Base-by-base conservation (phyloP, 805 yeast genomes). In the Starmera quercuum region DNA sequence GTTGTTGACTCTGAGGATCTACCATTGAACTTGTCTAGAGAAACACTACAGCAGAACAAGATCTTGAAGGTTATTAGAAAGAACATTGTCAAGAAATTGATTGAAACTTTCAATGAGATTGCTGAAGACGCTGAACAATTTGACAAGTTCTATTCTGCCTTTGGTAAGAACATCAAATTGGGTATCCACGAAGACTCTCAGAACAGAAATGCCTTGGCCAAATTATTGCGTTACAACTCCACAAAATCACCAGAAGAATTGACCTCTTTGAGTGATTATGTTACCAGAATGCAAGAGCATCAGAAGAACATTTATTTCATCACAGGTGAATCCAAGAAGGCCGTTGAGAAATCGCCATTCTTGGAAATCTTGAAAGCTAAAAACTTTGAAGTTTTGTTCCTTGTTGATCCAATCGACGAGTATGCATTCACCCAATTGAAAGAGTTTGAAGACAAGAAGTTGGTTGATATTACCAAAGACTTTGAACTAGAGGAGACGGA, bases 11-110 rank as follows among this genome's bases (percentile, higher is more conserved):
- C 97, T 53, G 97, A 92, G 75, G 99, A 92, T 71, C 76, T 92
- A 68, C 99, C 99, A 68, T 82, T 92, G 69, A 92, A 92, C 90
- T 78, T 92, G 73, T 92, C 98, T 55, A 90, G 99, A 84, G 99
- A 92, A 74, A 83, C 94, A 83, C 78, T 92, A 63, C 99, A 92
- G 74, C 99, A 92, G 74, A 92, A 92, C 86, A 92, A 92, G 85
- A 92, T 92, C 68, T 78, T 92, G 71, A 92, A 92, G 83, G 98
- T 92, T 47, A 92, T 92, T 64, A 87, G 94, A 77, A 92, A 92
- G 90, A 92, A 92, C 79, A 83, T 92, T 59, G 94, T 92, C 66
- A 92, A 92, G 88, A 90, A 92, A 72, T 73, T 90, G 61, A 85
- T 92, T 59, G 99, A 92, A 75, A 84, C 96, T 59, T 92, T 92